These are phyloP conservation scores for Teunomyces barrocoloradensis DNA, from an alignment of 805 yeast genomes.

Conservation along the genomic window DNA sequence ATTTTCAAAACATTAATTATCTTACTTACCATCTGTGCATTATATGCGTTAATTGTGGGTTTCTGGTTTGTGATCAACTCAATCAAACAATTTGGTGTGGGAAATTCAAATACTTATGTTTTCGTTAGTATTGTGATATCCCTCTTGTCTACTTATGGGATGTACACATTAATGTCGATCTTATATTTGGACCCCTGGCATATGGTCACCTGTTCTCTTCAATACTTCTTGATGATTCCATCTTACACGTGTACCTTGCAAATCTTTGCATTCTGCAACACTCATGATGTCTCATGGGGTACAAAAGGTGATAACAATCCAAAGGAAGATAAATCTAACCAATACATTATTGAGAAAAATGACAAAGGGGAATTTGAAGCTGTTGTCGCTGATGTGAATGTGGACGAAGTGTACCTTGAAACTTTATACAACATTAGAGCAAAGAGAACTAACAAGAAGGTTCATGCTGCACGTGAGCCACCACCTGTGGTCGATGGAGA, in stretches of 20 bases:
- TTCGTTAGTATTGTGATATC: conserved; percentile 81
- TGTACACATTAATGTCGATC: conserved; percentile 77
- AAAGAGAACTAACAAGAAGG: conserved; percentile 58
- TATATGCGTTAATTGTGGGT: conserved; percentile 80
- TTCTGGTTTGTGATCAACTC: conserved; percentile 70
- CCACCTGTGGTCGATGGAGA: conserved; percentile 44
- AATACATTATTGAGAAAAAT: conserved; percentile 76
- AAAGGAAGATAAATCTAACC: conserved; percentile 61
- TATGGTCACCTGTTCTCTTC: conserved; percentile 78
- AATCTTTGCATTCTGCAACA: conserved; percentile 95
- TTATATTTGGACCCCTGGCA: conserved; percentile 97
- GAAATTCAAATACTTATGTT: conserved; percentile 44
- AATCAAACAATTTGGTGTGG: conserved; percentile 38
- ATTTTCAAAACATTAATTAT: conserved; percentile 72
- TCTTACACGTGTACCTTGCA: conserved; percentile 90
- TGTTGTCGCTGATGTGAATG: conserved; percentile 78
- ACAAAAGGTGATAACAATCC: conserved; percentile 90
- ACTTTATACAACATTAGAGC: conserved; percentile 71
- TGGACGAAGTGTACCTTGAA: conserved; percentile 78
- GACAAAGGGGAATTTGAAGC: conserved; percentile 78
- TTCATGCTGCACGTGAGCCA: conserved; percentile 35
- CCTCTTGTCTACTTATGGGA: conserved; percentile 85
- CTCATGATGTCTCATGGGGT: conserved; percentile 99
- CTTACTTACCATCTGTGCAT: conserved; percentile 72
- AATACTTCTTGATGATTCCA: conserved; percentile 87